Evolutionary conservation across 192 early-diverging fungal genomes (phyloP), one percentile per base, ranked within the genome.

Genomic region (Paraglomus occultum): DNA sequence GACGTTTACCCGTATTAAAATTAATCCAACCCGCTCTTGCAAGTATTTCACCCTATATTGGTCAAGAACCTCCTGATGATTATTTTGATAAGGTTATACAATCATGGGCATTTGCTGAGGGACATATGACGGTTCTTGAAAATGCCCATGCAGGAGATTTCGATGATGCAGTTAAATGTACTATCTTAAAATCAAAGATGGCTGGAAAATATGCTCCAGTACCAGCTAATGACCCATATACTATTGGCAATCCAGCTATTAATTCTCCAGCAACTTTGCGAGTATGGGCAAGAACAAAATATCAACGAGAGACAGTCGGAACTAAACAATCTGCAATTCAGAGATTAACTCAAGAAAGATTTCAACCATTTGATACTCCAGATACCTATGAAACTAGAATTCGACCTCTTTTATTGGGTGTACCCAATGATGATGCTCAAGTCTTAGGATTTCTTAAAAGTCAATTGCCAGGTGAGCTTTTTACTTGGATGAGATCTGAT

Each of bases 301-400:
- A 63, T 63, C 60, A 47, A 46, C 17, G n/a, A 63, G 18, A 47
- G 46, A 63, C 40, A 1, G 60, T 63, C 17, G 60, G 60, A 17
- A 46, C 3, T 31, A 42, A 47, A 44, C 60, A 63, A 47, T n/a
- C 38, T 44, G 40, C 60, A 0, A 44, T 38, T 55, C 45, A 63
- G 18, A 62, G 60, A 62, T 62, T 62, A 62, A 17, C 43, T 45
- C 43, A 63, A 46, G 60, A 63, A 63, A 63, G n/a, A 47, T 63
- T 1, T 57, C 54, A 57, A 4, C 54, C 54, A 1, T 57, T 1
- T 57, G 59, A 62, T 62, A 62, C 0, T 44, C 39, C 59, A 5
- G 42, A 62, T 62, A 62, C 38, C 2, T 61, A 61, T 42, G 23
- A 38, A 42, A 44, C 40, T 12, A 42, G 55, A 20, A 58, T 58